Evolutionary conservation across 352 stramenopile species (phyloP), one percentile per base, ranked within the genome.

Genomic region (Globisporangium apiculatum): DNA sequence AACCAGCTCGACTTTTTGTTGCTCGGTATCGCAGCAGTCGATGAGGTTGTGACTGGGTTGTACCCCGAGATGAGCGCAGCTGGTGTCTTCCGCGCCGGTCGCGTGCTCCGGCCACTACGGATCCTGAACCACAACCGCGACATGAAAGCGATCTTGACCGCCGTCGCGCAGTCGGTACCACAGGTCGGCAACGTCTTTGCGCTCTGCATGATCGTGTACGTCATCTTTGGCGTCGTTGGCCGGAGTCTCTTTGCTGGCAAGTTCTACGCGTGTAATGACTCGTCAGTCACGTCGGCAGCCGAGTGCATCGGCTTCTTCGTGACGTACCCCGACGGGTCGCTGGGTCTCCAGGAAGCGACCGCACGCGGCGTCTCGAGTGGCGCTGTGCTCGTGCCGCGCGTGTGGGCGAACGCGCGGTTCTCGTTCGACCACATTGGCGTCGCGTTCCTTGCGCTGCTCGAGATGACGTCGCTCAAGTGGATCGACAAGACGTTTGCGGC

Each of bases 391-490:
- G 58, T 79, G 46, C 76, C 81, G 2, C 69, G 79, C 3, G 81
- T 91, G 4, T 91, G 81, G 81, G 63, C 67, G 12, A 87, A 85
- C 51, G 75, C 75, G 3, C 76, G 81, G 2, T 91, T 91, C 51
- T 88, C 76, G n/a, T 91, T 91, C 43, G 81, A 91, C 42, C 82
- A 91, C 52, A 82, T 88, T 9, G 78, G 76, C 0, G 62, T 76
- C 0, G 81, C 69, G 1, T 89, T 87, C 46, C 66, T 91, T 51
- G 71, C 81, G 12, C 64, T 91, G 7, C 62, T 91, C 1, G 81
- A 91, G 59, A 91, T 91, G 81, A 89, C 81, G 37, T 91, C 81
- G 36, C 66, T 89, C 18, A 88, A 91, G 51, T 91, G 82, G 79
- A 74, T 84, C 31, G 82, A 91, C 67, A 91, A 89, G 57, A 66